Evolutionary conservation across 371 early-diverging fungal species (phyloP), one percentile per base, ranked within the genome.

Genomic region (Rhizomucor miehei): DNA sequence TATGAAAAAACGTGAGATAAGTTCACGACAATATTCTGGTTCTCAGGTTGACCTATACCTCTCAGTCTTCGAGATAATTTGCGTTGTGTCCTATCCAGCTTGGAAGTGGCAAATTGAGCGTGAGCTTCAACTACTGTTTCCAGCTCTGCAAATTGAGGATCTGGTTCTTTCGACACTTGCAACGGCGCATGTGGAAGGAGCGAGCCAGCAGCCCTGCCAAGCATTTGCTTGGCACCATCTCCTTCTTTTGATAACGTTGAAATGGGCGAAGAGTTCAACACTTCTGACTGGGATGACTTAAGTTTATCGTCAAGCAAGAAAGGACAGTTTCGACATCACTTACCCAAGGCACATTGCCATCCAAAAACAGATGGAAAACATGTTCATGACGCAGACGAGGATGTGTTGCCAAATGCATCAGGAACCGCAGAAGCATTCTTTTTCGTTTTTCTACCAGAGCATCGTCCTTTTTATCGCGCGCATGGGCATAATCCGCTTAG

Each of bases 381-480:
- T 95, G 95, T 46, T 91, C 94, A 51, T 82, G 73, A 11, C 80
- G 74, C 29, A 98, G 63, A 43, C 92, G 85, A 35, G 95, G 94
- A 70, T 98, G 94, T 39, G 71, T 72, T 0, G 82, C 85, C 38
- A 95, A 53, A 37, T 93, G 85, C 62, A 89, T 86, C 52, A 98
- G 69, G 65, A 98, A 98, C 17, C 86, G 77, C 66, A 93, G 89
- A 16, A 98, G 80, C 89, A 90, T 82, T 21, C 94, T 83, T 76
- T 93, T 92, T 21, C 98, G 86, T 29, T 88, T 80, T 55, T 91
- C 89, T 29, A 95, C 86, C 46, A 93, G 83, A n/a, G 94, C 94
- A 59, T 94, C 90, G 63, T 91, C 89, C 52, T 88, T 86, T 59
- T 88, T 87, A 45, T 75, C 82, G 37, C 82, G 91, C 25, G 82